Percentiles rank a stretch among this genome's conserved stretches.
Conservation (phyloP, 129 eudicot species). For the Sambucus nigra region DNA sequence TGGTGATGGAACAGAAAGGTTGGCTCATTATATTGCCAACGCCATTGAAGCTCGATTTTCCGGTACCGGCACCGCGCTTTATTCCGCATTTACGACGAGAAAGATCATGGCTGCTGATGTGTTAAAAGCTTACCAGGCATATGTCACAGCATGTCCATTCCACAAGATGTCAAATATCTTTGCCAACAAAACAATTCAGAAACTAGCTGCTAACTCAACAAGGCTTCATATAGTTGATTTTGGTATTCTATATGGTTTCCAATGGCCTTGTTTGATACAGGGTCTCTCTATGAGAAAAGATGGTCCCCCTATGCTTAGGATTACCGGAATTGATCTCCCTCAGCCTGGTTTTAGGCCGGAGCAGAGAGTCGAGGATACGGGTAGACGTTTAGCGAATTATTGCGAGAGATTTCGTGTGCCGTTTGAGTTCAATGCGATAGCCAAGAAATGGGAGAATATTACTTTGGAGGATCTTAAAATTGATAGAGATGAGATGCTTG, state of each 20-base stretch:
- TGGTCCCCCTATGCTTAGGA: slow-evolving; percentile 56
- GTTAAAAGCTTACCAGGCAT: slow-evolving; percentile 35
- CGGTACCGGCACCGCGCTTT: slow-evolving; percentile 54
- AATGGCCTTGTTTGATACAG: slow-evolving; percentile 59
- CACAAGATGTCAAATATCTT: slow-evolving; percentile 35
- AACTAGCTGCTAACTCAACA: slow-evolving; percentile 16
- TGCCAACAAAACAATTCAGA: slow-evolving; percentile 35
- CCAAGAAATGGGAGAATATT: slow-evolving; percentile 44
- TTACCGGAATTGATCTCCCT: slow-evolving; percentile 61
- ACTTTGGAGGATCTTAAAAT: slow-evolving; percentile 42
- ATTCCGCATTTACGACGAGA: slow-evolving; percentile 14
- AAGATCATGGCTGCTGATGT: slow-evolving; percentile 39
- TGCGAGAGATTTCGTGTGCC: slow-evolving; percentile 43
- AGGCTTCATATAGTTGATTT: slow-evolving; percentile 62
- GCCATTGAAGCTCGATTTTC: slow-evolving; percentile 64
- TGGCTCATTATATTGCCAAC: slow-evolving; percentile 47
- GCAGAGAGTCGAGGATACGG: slow-evolving; percentile 54
- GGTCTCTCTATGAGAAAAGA: slow-evolving; percentile 32
- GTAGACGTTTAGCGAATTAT: slow-evolving; percentile 33
- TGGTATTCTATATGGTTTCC: slow-evolving; percentile 66
- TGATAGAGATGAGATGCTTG: slow-evolving; percentile 32
- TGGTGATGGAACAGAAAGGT: slow-evolving; percentile 52
- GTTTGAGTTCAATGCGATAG: slow-evolving; percentile 47
- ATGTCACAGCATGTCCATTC: slow-evolving; percentile 37
- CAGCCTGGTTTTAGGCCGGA: slow-evolving; percentile 52